A percentile compares a stretch with the other conserved stretches of the same genome.
Conservation (phyloP, 129 eudicot genomes). For the Saussurea involucrata region DNA sequence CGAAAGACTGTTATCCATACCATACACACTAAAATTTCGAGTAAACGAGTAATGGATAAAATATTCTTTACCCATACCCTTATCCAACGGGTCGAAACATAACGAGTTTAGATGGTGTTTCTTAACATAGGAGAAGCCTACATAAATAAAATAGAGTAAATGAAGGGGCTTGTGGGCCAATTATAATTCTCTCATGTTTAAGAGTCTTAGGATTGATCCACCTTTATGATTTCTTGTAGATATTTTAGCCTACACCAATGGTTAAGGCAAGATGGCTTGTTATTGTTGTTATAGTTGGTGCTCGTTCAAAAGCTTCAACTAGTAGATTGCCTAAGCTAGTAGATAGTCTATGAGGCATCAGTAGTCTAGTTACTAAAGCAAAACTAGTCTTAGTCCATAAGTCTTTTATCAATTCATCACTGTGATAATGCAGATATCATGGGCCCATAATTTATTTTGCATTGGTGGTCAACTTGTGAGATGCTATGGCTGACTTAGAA, state of each 20-base stretch:
- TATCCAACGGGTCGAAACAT: neutral
- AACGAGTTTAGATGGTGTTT: neutral
- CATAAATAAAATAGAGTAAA: neutral
- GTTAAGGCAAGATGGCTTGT: neutral
- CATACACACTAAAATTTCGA: no score
- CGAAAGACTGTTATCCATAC: no score
- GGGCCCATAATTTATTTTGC: neutral
- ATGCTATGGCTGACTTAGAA: slow-evolving; percentile 8
- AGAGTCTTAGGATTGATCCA: neutral
- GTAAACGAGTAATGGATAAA: no score
- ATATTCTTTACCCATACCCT: no score
- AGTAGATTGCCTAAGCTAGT: no score
- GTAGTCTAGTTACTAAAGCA: neutral
- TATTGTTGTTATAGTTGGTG: neutral
- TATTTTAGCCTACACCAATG: neutral
- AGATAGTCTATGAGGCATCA: neutral
- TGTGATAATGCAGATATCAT: neutral
- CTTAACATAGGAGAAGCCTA: neutral
- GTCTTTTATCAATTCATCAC: neutral
- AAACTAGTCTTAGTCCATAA: neutral
- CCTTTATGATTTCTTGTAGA: neutral
- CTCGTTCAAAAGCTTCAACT: neutral
- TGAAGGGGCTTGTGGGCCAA: neutral
- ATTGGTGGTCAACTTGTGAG: slow-evolving; percentile 3
- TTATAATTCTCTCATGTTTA: neutral